Conservation (phyloP, 1,139 yeast genomes). For the Candida frijolesensis region DNA sequence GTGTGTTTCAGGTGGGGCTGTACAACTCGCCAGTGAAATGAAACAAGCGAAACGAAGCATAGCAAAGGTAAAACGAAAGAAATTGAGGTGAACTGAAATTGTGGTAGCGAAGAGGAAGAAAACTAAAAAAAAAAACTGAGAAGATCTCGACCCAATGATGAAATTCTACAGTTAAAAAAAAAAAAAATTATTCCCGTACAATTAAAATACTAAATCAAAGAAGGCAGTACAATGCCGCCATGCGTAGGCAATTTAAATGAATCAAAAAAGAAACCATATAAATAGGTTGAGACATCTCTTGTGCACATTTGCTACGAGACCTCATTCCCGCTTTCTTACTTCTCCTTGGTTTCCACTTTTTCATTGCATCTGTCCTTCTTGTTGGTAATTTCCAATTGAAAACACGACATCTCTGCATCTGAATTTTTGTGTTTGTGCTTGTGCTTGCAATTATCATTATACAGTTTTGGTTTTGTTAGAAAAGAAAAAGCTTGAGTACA, state of each 20-base stretch:
- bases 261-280: background rate
- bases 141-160: background rate
- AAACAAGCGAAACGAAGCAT: background rate
- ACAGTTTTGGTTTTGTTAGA: too few species aligned
- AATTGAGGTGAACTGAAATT: background rate
- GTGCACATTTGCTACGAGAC: background rate
- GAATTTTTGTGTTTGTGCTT: too few species aligned
- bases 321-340: background rate
- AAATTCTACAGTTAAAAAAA: background rate
- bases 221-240: background rate
- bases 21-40: too few species aligned
- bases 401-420: too few species aligned
- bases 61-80: background rate
- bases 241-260: background rate
- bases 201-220: background rate
- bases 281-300: background rate
- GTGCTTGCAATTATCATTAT: too few species aligned
- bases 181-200: background rate
- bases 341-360: background rate
- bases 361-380: background rate
- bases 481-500: too few species aligned
- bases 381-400: too few species aligned
- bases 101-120: background rate
- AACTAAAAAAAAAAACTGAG: background rate
- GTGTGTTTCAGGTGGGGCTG: too few species aligned